Evolutionary conservation across 1,284 basidiomycete genomes (phyloP).

Genomic region (Laetiporus sulphureus): DNA sequence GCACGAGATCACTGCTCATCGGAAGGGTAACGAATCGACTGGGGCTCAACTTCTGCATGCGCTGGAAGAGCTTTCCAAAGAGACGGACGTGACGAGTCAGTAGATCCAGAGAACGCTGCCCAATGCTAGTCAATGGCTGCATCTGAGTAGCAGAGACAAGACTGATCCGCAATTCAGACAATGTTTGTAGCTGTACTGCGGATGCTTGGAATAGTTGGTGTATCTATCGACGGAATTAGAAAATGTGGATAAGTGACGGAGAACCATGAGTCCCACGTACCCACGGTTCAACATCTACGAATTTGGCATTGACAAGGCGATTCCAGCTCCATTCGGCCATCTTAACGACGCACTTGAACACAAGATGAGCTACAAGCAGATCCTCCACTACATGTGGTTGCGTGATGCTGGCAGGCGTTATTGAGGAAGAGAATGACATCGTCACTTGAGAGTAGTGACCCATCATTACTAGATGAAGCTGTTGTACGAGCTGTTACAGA

Average conservation of each 20-base stretch:
- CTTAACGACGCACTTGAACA: conserved; percentile 65
- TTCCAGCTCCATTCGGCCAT: conserved; percentile 68
- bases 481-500: conserved; percentile 53
- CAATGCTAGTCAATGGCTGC: conserved; percentile 19
- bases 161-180: conserved; percentile 44
- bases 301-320: conserved; percentile 37
- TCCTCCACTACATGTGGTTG: conserved; percentile 39
- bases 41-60: conserved; percentile 57
- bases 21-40: conserved; percentile 59
- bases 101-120: conserved; percentile 38
- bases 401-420: conserved; percentile 28
- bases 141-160: conserved; percentile 31
- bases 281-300: conserved; percentile 42
- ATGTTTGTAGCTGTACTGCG: conserved; percentile 42
- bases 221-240: conserved; percentile 33
- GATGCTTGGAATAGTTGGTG: conserved; percentile 55
- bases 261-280: conserved; percentile 30
- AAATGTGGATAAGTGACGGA: conserved; percentile 1
- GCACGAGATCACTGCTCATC: conserved; percentile 54
- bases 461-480: conserved; percentile 45
- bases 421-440: conserved; percentile 31
- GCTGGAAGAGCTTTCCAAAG: conserved; percentile 73
- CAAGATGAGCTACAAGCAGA: conserved; percentile 55
- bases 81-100: conserved; percentile 61
- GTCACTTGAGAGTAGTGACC: conserved; percentile 54